Evolutionary conservation across 176 grass and related monocot genomes (phyloP), one percentile per base, ranked within the genome.

Genomic region (Canna indica): DNA sequence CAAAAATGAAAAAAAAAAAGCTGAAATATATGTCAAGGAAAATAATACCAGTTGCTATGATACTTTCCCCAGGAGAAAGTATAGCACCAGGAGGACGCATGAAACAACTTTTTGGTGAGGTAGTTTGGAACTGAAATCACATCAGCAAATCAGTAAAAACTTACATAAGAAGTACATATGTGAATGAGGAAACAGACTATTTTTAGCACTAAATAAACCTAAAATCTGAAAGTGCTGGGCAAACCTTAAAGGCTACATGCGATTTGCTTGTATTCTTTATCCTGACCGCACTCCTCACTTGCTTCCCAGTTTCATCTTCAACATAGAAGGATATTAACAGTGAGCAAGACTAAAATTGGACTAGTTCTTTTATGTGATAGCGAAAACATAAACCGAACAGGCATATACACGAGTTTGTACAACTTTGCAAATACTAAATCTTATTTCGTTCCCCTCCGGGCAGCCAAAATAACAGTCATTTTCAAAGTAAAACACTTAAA

Each of bases 261-360:
- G 86, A 93, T 62, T 99, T 99, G 89, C 89, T 93, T 69, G 84
- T 88, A 75, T 99, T 99, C 76, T 99, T 99, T 81, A 93, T 99
- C 88, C 78, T 87, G 68, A 99, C 78, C 39, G 89, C 94, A 25
- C 94, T 99, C 72, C 57, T 99, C 38, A 86, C 94, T 83, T 93
- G 89, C 74, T 99, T 92, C 38, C 94, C 94, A 76, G 89, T 86
- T 88, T 99, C 86, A 85, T 99, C 94, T 99, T 82, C 66, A 83
- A 33, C 68, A 70, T 52, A 32, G 26, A 59, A 42, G 36, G 44
- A 20, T 3, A 59, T n/a, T 14, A 45, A 58, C 14, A 59, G 10
- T 59, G 35, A 77, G 25, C 17, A 58, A 50, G 44, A 31, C 10
- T 46, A 2, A 60, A 32, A 33, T 16, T 34, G 9, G 7, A 36